These are phyloP conservation scores for Beauveria sp. DNA, from an alignment of 2,329 filamentous ascomycete genomes.

Conservation along the genomic window DNA sequence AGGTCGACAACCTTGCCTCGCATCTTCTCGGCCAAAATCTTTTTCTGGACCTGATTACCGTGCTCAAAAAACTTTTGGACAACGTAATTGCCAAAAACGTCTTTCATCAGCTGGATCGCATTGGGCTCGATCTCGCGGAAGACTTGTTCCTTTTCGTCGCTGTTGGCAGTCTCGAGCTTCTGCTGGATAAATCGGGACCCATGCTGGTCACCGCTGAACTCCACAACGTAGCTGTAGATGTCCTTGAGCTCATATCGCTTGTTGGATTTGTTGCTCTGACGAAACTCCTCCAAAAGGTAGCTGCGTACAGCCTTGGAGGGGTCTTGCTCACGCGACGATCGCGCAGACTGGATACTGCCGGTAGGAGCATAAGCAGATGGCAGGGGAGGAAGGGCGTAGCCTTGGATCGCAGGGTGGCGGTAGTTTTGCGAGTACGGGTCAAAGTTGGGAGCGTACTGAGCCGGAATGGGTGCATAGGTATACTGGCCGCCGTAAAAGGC, in stretches of 20 bases:
- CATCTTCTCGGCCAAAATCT: conserved; percentile 77
- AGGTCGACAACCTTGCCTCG: conserved; percentile 73
- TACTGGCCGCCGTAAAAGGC: conserved; percentile 27
- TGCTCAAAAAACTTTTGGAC: conserved; percentile 98
- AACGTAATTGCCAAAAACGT: conserved; percentile 97
- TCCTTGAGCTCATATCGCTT: conserved; percentile 78
- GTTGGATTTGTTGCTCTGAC: conserved; percentile 63
- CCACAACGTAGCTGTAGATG: conserved; percentile 79
- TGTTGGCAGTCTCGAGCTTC: conserved; percentile 87
- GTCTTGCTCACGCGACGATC: conserved; percentile 48
- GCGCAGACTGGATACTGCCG: conserved; percentile 20
- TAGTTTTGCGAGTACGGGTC: conserved; percentile 28
- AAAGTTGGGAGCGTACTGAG: conserved; percentile 29
- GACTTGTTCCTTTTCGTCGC: conserved; percentile 87
- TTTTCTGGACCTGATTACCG: conserved; percentile 90
- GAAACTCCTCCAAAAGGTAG: conserved; percentile 70
- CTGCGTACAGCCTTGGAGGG: conserved; percentile 58
- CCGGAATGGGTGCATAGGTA: conserved; percentile 21
- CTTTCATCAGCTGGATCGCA: conserved; percentile 81
- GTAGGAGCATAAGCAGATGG: conserved; percentile 24
- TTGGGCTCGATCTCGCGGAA: conserved; percentile 84
- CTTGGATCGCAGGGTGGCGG: conserved; percentile 29
- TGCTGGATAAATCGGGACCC: conserved; percentile 93
- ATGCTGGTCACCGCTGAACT: conserved; percentile 93
- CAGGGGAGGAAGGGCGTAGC: conserved; percentile 27